Percentiles rank a stretch among this genome's conserved stretches.
Evolutionary conservation across 139 green algal genomes (phyloP).

Genomic region (Parachlorella kessleri): DNA sequence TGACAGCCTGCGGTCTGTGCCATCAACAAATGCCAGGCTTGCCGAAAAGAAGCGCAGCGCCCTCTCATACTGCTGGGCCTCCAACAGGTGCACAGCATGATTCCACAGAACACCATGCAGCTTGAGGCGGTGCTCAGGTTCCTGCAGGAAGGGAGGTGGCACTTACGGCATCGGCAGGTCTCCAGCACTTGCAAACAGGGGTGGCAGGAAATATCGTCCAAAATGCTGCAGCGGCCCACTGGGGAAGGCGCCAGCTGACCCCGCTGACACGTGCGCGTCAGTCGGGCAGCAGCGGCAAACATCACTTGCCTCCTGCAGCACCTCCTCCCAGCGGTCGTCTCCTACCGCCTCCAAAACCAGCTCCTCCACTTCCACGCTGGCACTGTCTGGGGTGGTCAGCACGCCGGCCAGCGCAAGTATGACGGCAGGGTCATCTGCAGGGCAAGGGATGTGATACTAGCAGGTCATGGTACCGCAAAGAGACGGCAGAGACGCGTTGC

Average conservation of each 20-base stretch:
- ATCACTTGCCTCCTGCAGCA: conserved; percentile 1
- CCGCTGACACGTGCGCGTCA: too few relatives aligned
- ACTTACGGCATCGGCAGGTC: too few relatives aligned
- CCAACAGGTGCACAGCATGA: conserved; percentile 6
- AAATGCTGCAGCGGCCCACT: too few relatives aligned
- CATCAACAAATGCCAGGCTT: neutral
- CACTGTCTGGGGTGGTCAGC: neutral
- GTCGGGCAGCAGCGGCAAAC: neutral
- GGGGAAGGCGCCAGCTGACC: too few relatives aligned
- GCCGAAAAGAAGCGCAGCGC: conserved; percentile 9
- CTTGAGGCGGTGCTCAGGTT: neutral
- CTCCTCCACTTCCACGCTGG: neutral
- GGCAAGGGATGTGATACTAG: too few relatives aligned
- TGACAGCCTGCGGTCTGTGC: too few relatives aligned
- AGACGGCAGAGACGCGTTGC: neutral
- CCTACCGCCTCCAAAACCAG: conserved; percentile 17
- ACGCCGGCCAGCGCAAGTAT: neutral
- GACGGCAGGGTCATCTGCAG: neutral
- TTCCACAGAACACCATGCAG: conserved; percentile 23
- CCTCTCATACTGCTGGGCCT: neutral
- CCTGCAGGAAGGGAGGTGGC: neutral
- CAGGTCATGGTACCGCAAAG: neutral
- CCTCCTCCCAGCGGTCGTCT: conserved; percentile 12
- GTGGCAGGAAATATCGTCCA: too few relatives aligned
- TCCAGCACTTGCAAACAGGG: too few relatives aligned